Evolutionary conservation across 1,284 basidiomycete genomes (phyloP).

Genomic region (Ganoderma leucocontextum): DNA sequence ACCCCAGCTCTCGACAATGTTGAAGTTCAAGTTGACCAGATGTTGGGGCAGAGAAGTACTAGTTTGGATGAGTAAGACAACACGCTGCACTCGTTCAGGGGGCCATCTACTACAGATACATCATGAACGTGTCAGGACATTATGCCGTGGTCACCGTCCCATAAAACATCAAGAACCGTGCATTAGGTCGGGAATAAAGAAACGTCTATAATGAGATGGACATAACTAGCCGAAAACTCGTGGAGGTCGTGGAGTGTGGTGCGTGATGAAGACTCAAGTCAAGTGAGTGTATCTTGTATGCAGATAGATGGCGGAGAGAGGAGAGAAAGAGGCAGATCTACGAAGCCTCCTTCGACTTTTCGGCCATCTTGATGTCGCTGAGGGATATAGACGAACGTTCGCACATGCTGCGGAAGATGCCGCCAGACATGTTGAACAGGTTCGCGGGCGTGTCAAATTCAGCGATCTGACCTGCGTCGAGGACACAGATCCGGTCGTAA

Average conservation of each 20-base stretch:
- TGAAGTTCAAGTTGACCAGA: too few relatives aligned
- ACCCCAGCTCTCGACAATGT: not conserved
- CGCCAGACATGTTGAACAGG: conserved; percentile 61
- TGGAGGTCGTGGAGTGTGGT: not conserved
- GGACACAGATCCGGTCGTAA: conserved; percentile 80
- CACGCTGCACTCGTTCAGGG: not conserved
- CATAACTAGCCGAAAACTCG: not conserved
- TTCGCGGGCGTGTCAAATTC: conserved; percentile 79
- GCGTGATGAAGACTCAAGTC: not conserved
- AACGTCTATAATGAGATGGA: not conserved
- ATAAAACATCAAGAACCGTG: not conserved
- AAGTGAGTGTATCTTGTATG: not conserved
- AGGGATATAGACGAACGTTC: conserved; percentile 71
- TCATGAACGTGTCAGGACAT: not conserved
- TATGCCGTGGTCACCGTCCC: not conserved
- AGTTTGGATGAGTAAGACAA: not conserved
- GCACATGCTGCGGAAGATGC: conserved; percentile 81
- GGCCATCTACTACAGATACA: not conserved
- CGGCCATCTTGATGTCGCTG: conserved; percentile 64
- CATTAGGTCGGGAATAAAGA: not conserved
- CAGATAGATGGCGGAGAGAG: not conserved
- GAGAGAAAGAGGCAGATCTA: not conserved
- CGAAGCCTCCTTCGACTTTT: conserved; percentile 40
- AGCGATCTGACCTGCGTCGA: conserved; percentile 73
- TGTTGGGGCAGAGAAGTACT: not conserved